These are phyloP conservation scores for Prunus dulcis DNA, from an alignment of 306 rosid species.

Conservation along the genomic window DNA sequence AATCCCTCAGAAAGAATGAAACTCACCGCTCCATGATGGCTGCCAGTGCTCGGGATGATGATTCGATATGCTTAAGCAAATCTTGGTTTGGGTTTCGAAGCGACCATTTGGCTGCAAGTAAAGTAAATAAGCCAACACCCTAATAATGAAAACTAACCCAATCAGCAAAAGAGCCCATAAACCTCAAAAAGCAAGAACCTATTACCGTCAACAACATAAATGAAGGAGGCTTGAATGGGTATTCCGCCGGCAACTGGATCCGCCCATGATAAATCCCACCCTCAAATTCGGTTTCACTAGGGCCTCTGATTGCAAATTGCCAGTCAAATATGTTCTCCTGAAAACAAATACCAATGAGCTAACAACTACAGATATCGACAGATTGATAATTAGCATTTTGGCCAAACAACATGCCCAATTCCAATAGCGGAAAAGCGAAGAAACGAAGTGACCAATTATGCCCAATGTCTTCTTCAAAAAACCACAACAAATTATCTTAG, in stretches of 20 bases:
- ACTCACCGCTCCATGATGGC: conserved; percentile 94
- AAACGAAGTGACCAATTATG: background rate
- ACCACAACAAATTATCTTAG: background rate
- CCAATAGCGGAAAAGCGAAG: background rate
- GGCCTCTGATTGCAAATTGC: conserved; percentile 89
- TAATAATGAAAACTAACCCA: too few relatives aligned
- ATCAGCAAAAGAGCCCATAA: background rate
- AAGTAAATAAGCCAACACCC: conserved; percentile 25
- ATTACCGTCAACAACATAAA: conserved; percentile 81
- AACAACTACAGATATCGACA: background rate
- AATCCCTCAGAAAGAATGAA: background rate
- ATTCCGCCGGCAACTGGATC: conserved; percentile 79
- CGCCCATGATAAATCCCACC: conserved; percentile 91
- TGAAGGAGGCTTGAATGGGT: conserved; percentile 92
- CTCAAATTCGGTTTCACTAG: conserved; percentile 70
- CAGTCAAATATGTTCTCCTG: conserved; percentile 97
- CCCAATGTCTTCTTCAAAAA: background rate
- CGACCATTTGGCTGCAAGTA: conserved; percentile 85
- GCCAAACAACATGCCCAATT: background rate
- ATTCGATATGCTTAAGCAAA: conserved; percentile 96
- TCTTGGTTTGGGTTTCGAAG: conserved; percentile 90
- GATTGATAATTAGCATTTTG: background rate
- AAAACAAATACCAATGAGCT: conserved; percentile 6
- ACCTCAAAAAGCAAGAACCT: background rate
- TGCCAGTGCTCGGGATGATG: conserved; percentile 99